phyloP scores from a whole-genome alignment of 495 filamentous ascomycete genomes.

The Acidomyces sp. region DNA sequence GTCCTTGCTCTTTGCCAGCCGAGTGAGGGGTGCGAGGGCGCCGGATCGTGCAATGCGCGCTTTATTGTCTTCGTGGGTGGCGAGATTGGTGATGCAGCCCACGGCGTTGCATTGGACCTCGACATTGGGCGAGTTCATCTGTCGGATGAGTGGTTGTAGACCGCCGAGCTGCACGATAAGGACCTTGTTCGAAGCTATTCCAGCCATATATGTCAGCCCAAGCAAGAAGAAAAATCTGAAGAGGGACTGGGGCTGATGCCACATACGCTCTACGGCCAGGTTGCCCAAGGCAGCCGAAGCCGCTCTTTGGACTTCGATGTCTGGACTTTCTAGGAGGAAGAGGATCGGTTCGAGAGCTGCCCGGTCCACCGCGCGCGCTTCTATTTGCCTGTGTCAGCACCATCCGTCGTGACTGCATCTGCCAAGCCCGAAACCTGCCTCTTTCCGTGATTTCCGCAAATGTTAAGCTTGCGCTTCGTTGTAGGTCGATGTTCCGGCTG shows the following conservation, averaged over 20 bases:
- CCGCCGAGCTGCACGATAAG: slow-evolving; percentile 86
- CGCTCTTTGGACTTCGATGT: slow-evolving; percentile 94
- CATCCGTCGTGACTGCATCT: background rate
- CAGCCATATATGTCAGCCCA: too few species aligned
- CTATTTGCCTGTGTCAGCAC: slow-evolving; percentile 32
- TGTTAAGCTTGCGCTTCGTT: slow-evolving; percentile 92
- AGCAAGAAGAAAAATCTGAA: too few species aligned
- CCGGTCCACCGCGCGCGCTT: slow-evolving; percentile 90
- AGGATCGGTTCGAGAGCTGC: slow-evolving; percentile 93
- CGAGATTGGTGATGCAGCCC: slow-evolving; percentile 94
- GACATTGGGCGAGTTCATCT: slow-evolving; percentile 98
- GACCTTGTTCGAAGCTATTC: slow-evolving; percentile 96
- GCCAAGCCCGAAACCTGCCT: slow-evolving; percentile 43
- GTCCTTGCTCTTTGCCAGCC: slow-evolving; percentile 90
- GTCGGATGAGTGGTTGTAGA: slow-evolving; percentile 79
- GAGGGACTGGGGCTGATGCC: slow-evolving; percentile 1
- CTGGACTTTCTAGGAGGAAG: slow-evolving; percentile 82
- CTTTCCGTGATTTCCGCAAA: slow-evolving; percentile 98
- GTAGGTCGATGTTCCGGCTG: slow-evolving; percentile 96
- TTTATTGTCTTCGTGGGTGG: slow-evolving; percentile 98
- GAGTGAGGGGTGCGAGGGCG: slow-evolving; percentile 76
- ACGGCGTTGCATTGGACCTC: slow-evolving; percentile 99
- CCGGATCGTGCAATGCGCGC: slow-evolving; percentile 95
- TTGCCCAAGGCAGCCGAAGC: slow-evolving; percentile 94
- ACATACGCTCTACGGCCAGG: slow-evolving; percentile 87